Evolutionary conservation across 2,329 filamentous ascomycete species (phyloP).

Genomic region (Trichoderma endophyticum): DNA sequence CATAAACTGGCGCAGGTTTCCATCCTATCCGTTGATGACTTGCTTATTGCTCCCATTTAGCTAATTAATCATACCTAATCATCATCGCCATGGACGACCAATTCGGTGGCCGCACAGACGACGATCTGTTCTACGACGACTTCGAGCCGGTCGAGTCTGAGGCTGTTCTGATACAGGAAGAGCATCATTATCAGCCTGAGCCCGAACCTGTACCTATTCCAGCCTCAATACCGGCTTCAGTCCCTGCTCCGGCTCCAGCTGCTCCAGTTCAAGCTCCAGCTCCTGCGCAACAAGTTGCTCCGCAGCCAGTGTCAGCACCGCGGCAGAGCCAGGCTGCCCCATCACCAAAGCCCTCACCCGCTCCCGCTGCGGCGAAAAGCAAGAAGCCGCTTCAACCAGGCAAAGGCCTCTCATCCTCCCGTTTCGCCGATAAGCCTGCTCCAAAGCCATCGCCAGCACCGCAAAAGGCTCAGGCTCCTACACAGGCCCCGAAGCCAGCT

Average conservation of each 20-base stretch:
- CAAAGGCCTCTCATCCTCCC: constrained; percentile 32
- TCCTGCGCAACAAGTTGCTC: constrained; percentile 7
- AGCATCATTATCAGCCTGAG: constrained; percentile 16
- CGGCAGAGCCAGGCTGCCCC: constrained; percentile 19
- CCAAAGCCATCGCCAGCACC: constrained; percentile 19
- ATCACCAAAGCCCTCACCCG: constrained; percentile 13
- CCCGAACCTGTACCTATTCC: constrained; percentile 21
- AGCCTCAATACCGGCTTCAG: neutral
- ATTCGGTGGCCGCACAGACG: constrained; percentile 59
- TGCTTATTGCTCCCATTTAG: no score
- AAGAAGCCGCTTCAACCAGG: constrained; percentile 20
- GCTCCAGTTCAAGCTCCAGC: neutral
- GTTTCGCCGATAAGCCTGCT: constrained; percentile 34
- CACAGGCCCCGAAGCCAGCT: constrained; percentile 23
- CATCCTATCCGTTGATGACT: no score
- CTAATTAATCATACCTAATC: neutral
- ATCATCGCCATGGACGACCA: constrained; percentile 54
- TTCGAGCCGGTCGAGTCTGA: constrained; percentile 53
- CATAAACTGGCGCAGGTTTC: neutral
- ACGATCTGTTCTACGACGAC: constrained; percentile 61
- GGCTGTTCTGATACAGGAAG: constrained; percentile 28
- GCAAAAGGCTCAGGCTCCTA: constrained; percentile 9
- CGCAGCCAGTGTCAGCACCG: constrained; percentile 18
- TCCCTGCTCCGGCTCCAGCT: neutral
- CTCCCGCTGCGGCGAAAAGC: constrained; percentile 17